A percentile compares a stretch with the other conserved stretches of the same genome.
Evolutionary conservation across 2,329 filamentous ascomycete genomes (phyloP).

Genomic region (Zasmidium angulare): DNA sequence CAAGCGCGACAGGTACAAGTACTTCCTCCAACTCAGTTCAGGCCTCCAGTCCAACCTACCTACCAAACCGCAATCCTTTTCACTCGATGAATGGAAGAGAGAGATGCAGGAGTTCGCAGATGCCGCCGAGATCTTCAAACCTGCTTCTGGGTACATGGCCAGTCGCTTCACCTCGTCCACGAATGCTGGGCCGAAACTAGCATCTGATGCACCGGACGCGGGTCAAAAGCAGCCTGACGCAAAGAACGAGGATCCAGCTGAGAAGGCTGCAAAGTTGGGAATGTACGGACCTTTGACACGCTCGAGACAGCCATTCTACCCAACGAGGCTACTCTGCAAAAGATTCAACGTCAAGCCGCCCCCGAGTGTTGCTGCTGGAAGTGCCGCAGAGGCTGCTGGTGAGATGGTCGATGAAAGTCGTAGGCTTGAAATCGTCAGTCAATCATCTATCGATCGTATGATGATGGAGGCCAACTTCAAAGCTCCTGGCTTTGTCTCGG

Average conservation of each 20-base stretch:
- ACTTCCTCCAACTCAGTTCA: slow-evolving; percentile 76
- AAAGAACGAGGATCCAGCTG: slow-evolving; percentile 72
- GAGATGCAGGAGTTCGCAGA: slow-evolving; percentile 78
- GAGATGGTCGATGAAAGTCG: slow-evolving; percentile 48
- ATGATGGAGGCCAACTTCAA: slow-evolving; percentile 46
- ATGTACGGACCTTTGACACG: slow-evolving; percentile 94
- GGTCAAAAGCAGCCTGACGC: slow-evolving; percentile 32
- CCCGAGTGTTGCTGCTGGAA: slow-evolving; percentile 52
- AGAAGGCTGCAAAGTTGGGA: slow-evolving; percentile 81
- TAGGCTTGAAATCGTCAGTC: slow-evolving; percentile 54
- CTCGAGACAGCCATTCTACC: slow-evolving; percentile 69
- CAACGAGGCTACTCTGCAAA: slow-evolving; percentile 85
- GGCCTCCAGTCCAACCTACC: slow-evolving; percentile 62
- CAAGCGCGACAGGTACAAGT: slow-evolving; percentile 78
- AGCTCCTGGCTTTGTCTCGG: slow-evolving; percentile 13
- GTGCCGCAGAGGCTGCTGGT: slow-evolving; percentile 25
- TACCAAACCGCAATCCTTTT: slow-evolving; percentile 51
- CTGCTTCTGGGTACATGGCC: slow-evolving; percentile 89
- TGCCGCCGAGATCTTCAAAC: slow-evolving; percentile 80
- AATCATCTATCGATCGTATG: slow-evolving; percentile 56
- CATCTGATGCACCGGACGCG: slow-evolving; percentile 32
- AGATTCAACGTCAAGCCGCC: slow-evolving; percentile 85
- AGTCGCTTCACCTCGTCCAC: slow-evolving; percentile 81
- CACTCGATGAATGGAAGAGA: slow-evolving; percentile 71
- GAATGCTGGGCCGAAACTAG: slow-evolving; percentile 36